Conservation (phyloP, 495 filamentous ascomycete genomes). For the Hypomontagnella submonticulosa region DNA sequence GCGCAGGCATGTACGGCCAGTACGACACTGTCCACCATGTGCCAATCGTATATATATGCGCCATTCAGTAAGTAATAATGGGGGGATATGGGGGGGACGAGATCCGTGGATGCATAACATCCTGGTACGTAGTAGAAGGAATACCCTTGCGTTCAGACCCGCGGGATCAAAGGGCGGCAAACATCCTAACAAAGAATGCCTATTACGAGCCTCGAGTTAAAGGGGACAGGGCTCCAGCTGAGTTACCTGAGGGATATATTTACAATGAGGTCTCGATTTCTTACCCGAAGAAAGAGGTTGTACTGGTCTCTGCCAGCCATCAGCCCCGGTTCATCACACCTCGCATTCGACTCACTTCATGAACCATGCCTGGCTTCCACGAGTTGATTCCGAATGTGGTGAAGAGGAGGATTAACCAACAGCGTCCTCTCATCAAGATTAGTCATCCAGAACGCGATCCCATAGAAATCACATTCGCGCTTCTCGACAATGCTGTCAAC, state of each 20-base stretch:
- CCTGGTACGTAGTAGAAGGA: constrained; percentile 29
- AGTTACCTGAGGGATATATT: constrained; percentile 22
- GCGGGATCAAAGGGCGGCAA: constrained; percentile 20
- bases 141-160: constrained; percentile 25
- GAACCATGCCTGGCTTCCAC: constrained; percentile 39
- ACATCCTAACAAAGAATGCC: constrained; percentile 23
- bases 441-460: constrained; percentile 36
- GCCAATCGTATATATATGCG: no score
- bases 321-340: background rate
- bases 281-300: background rate
- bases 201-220: constrained; percentile 14
- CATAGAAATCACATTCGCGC: constrained; percentile 33
- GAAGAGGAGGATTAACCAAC: constrained; percentile 33
- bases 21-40: no score
- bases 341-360: background rate
- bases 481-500: constrained; percentile 42
- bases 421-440: constrained; percentile 34
- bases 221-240: constrained; percentile 10
- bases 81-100: background rate
- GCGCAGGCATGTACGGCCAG: no score
- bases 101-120: constrained; percentile 2
- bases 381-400: constrained; percentile 38
- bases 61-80: no score
- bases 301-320: constrained; percentile 1
- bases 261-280: constrained; percentile 2